Conservation (phyloP, 106 monocot genomes). For the Acorus gramineus region DNA sequence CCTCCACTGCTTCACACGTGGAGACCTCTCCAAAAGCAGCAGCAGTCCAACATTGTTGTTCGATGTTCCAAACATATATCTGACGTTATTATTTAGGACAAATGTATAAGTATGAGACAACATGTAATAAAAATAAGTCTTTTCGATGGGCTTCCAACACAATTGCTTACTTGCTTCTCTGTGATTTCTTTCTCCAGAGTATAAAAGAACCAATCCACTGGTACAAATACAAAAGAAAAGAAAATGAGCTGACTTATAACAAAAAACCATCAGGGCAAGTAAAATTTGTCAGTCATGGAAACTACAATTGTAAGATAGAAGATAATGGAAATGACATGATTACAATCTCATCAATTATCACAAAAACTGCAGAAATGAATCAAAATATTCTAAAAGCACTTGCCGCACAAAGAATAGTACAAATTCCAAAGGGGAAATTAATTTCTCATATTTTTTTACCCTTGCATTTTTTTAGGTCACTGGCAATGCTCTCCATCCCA, state of each 20-base stretch:
- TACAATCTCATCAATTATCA: no score
- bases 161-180: slow-evolving; percentile 40
- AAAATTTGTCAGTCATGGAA: no score
- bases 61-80: slow-evolving; percentile 46
- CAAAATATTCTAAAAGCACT: no score
- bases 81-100: slow-evolving; percentile 4
- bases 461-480: no score
- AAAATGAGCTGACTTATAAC: neutral
- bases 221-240: slow-evolving; percentile 4
- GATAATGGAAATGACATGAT: no score
- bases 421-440: no score
- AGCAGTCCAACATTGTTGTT: slow-evolving; percentile 36
- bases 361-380: no score
- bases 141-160: neutral
- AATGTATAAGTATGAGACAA: neutral
- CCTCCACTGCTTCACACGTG: slow-evolving; percentile 20
- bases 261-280: neutral
- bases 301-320: no score
- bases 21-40: slow-evolving; percentile 39
- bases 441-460: no score
- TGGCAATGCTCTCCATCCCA: no score
- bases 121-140: no score
- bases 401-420: no score
- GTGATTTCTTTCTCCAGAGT: slow-evolving; percentile 50
- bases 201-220: slow-evolving; percentile 47